Percentiles rank a stretch among this genome's conserved stretches.
Evolutionary conservation across 257 asterid species (phyloP).

Genomic region (Solanum infundibuliforme): DNA sequence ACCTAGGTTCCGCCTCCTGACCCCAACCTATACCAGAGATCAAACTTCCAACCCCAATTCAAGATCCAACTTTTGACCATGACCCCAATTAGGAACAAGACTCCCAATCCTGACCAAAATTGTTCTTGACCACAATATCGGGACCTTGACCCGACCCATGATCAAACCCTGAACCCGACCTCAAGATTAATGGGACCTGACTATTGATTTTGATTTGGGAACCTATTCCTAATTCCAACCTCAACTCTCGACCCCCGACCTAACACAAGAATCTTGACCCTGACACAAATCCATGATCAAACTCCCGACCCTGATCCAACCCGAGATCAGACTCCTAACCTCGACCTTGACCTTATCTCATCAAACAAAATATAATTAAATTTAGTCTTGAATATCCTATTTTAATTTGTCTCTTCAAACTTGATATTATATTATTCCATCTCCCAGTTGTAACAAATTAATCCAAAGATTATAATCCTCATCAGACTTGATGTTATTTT

Average conservation of each 20-base stretch:
- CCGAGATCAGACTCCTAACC: background rate
- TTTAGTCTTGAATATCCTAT: too few relatives aligned
- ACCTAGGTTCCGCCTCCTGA: background rate
- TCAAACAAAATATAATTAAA: too few relatives aligned
- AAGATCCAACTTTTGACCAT: too few relatives aligned
- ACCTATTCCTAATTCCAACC: background rate
- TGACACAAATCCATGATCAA: too few relatives aligned
- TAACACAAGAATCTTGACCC: background rate
- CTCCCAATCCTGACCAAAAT: background rate
- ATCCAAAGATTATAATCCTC: too few relatives aligned
- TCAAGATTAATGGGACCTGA: background rate
- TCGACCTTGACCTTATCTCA: background rate
- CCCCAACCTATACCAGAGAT: background rate
- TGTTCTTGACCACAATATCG: background rate
- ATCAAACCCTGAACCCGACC: background rate
- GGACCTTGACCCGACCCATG: background rate
- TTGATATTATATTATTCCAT: too few relatives aligned
- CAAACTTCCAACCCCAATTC: background rate
- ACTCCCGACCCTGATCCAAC: too few relatives aligned
- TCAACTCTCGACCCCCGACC: background rate
- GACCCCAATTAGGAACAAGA: background rate
- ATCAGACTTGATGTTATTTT: background rate
- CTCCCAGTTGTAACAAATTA: too few relatives aligned
- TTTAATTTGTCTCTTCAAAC: background rate
- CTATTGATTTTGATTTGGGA: background rate